Base-by-base conservation (phyloP, 2,329 filamentous ascomycete genomes). In the Daldinia sp. region DNA sequence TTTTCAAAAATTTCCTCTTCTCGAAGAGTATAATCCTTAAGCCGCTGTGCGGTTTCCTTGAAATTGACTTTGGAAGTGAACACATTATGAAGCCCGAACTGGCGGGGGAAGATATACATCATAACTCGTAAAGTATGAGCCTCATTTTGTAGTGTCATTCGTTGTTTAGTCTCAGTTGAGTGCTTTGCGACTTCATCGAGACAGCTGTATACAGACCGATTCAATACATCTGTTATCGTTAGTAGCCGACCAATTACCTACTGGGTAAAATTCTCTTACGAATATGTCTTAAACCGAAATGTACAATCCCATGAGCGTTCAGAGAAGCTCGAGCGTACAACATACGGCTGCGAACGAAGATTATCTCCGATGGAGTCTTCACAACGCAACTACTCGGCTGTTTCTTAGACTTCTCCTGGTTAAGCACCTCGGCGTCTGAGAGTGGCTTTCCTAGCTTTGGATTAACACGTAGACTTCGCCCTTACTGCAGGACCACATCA, bases 71-170 rank as follows among this genome's bases (percentile, higher is more conserved):
- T 81, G 4, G 90, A 92, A 0, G 90, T 93, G 77, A 98, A 98
- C n/a, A 92, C 93, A 79, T 98, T 99, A 76, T 97, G 93, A 3
- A 99, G 82, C 13, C 89, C 88, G 76, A 97, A 98, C 75, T 98
- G 94, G 10, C 91, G 87, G 35, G 96, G 96, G 74, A 99, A 99
- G 1, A 99, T 90, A 79, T 98, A 95, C 84, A 95, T 96, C 87
- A 97, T 88, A 20, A 97, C 81, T 73, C 92, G 92, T 10, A 89
- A 76, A 0, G 89, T 92, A 69, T 91, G 86, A 12, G 80, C 76
- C 1, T 82, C 74, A 73, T 87, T 81, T 41, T 81, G 74, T 39
- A 54, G 56, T 15, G 56, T 48, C 12, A 70, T 39, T 4, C n/a
- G 58, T 10, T 50, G 59, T 50, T 41, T 63, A 10, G 35, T 41